Base-by-base conservation (phyloP, 352 stramenopile genomes). In the Phytophthora kernoviae region DNA sequence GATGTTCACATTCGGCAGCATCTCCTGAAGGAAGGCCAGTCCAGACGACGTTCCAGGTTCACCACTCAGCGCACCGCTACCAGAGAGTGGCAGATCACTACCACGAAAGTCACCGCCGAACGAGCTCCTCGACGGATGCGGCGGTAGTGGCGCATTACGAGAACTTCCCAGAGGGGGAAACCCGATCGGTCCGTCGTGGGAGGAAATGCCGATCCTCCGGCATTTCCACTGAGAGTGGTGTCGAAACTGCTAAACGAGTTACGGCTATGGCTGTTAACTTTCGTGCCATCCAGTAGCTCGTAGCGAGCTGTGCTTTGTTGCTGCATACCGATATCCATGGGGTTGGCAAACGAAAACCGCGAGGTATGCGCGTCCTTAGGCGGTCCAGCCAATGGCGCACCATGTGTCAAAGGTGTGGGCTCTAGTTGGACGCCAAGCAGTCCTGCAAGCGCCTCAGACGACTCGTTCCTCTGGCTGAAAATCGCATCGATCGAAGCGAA, bases 1-100 rank as follows among this genome's bases (percentile, higher is more conserved):
- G 48, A 94, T 94, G 70, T 94, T 93, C 26, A 94, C 85, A 51
- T 94, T 94, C 9, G 85, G 85, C 15, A 94, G 79, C 85, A 94
- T 94, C 56, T 92, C 81, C 77, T 94, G 85, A 24, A 94, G 67
- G 60, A 93, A 94, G 34, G 83, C 85, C 1, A 94, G 66, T 0
- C 85, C 85, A 14, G 68, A 75, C 2, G 52, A 54, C n/a, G 45
- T 43, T 14, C 57, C 58, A 11, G 63, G 51, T 37, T 57, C 63
- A 1, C 48, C 59, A 24, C 45, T 24, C 5, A 72, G 24, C 30
- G 32, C 34, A 10, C 46, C 30, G 33, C 37, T 61, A 39, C 56
- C 57, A 41, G 39, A 20, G 5, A 67, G 59, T 37, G 62, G 57
- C 24, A 68, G 30, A 27, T 70, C 53, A 33, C 58, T 67, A 34